These are phyloP conservation scores for Backusella tuberculispora DNA, from an alignment of 192 early-diverging fungal species.

Conservation along the genomic window DNA sequence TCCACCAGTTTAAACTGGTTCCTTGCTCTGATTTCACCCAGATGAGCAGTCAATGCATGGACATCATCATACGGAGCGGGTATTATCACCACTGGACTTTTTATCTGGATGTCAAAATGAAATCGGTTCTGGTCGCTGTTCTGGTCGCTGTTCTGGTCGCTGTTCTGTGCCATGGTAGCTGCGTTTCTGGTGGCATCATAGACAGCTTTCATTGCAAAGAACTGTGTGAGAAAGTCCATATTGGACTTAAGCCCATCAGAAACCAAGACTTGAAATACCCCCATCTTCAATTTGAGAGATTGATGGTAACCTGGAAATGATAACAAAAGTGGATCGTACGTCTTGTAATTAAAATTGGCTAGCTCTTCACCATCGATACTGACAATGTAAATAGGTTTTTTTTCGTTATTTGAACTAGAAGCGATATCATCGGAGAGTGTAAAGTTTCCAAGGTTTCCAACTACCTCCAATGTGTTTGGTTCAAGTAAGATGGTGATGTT, in stretches of 20 bases:
- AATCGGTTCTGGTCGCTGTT: constrained; percentile 63
- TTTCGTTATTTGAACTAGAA: background rate
- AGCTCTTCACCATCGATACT: constrained; percentile 75
- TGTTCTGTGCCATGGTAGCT: too few species aligned
- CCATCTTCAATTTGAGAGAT: constrained; percentile 60
- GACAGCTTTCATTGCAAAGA: constrained; percentile 70
- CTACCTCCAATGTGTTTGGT: constrained; percentile 45
- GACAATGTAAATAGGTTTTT: constrained; percentile 50
- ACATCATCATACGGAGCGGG: constrained; percentile 47
- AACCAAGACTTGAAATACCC: constrained; percentile 64
- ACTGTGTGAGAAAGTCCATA: constrained; percentile 69
- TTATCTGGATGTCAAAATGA: constrained; percentile 74
- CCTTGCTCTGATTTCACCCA: constrained; percentile 73
- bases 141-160: constrained; percentile 66
- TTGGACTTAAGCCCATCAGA: constrained; percentile 61
- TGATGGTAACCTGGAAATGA: constrained; percentile 76
- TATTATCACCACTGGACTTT: constrained; percentile 77
- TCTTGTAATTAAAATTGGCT: constrained; percentile 76
- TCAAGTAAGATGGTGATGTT: constrained; percentile 57
- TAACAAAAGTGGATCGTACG: constrained; percentile 51
- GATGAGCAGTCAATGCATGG: constrained; percentile 61
- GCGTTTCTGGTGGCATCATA: constrained; percentile 74
- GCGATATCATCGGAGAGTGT: constrained; percentile 50
- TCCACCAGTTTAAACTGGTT: constrained; percentile 57
- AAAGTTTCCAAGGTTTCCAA: constrained; percentile 61